Evolutionary conservation across 2,329 filamentous ascomycete genomes (phyloP), one percentile per base, ranked within the genome.

Genomic region (Trichoderma lentiforme): DNA sequence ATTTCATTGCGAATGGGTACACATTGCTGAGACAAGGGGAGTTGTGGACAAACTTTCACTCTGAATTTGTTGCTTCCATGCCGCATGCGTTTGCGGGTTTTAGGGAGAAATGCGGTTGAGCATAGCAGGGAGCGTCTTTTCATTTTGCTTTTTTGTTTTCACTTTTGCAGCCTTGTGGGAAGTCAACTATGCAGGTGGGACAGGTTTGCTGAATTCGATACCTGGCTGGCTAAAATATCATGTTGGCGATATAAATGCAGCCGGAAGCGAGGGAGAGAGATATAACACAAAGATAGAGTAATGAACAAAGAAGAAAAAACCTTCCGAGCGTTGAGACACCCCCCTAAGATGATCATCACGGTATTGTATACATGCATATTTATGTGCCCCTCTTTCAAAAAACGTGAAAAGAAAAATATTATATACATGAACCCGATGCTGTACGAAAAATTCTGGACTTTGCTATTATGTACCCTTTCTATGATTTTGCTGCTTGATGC

Each of bases 391-490:
- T 60, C 47, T 43, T 34, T 51, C 26, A 34, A 6, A 61, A 26
- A 28, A 70, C 26, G 30, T 62, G 39, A 62, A 60, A 21, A 70
- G 8, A 21, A 51, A 47, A 51, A 21, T 51, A 21, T 30, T 70
- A 70, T 70, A 70, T 66, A 71, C 51, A 65, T 62, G 62, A 65
- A 53, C 56, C 56, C 30, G 43, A 61, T 60, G 70, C 62, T 67
- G 70, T 71, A 61, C 56, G 39, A 67, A 67, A 51, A 32, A 75
- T 76, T 72, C 18, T 76, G 72, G 71, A 75, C 76, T 75, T 63
- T 71, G 73, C 69, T 67, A 71, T 61, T 77, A 75, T 62, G 39
- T 70, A 70, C 39, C 67, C 57, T 62, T 58, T 69, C 60, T 43
- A 30, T 26, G 56, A n/a, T 53, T 32, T 60, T 67, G 66, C 21